Evolutionary conservation across 305 asterid genomes (phyloP).

Genomic region (Rubia peregrina): DNA sequence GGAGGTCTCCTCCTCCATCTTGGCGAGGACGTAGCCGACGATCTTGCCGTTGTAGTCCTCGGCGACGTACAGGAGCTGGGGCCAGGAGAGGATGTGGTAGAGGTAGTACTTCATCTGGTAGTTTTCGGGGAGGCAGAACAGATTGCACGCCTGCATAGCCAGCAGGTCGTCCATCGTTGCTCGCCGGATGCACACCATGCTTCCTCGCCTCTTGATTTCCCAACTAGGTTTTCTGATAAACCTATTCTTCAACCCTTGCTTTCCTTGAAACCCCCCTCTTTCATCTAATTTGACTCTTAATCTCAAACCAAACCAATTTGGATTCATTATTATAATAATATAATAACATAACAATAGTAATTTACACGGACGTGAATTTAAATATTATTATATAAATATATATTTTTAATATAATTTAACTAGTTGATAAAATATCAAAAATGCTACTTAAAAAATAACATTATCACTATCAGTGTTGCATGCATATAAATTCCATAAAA

Average conservation of each 20-base stretch:
- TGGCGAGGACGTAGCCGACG: conserved; percentile 88
- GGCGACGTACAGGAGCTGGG: conserved; percentile 91
- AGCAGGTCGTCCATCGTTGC: conserved; percentile 61
- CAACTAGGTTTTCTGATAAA: background rate
- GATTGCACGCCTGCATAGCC: conserved; percentile 71
- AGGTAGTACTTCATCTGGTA: conserved; percentile 96
- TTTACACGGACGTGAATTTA: no score
- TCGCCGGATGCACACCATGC: conserved; percentile 68
- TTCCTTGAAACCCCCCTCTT: no score
- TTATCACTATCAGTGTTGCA: no score
- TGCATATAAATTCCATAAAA: no score
- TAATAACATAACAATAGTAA: no score
- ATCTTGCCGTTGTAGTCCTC: conserved; percentile 98
- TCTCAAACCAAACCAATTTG: no score
- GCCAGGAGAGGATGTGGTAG: conserved; percentile 97
- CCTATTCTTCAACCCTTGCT: background rate
- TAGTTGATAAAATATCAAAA: no score
- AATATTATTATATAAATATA: no score
- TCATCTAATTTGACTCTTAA: no score
- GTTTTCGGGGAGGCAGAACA: conserved; percentile 64
- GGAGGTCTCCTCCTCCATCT: conserved; percentile 91
- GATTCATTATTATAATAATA: no score
- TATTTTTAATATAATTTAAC: no score
- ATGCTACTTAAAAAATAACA: no score
- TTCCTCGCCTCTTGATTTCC: background rate